These are phyloP conservation scores for Omphalotus guepiniiformis DNA, from an alignment of 768 basidiomycete species.

Conservation along the genomic window DNA sequence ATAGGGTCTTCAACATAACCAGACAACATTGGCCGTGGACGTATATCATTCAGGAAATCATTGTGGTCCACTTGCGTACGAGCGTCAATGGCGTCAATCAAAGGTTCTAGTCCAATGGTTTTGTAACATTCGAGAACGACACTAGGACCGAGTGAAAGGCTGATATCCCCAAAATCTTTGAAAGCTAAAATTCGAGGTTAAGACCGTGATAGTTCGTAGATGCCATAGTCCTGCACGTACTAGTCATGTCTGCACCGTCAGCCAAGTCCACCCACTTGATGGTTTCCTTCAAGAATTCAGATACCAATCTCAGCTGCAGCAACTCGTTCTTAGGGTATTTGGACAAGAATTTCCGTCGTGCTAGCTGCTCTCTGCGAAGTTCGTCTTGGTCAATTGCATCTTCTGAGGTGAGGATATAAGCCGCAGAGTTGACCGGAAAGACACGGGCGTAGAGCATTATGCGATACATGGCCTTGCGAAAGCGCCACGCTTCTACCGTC, in stretches of 20 bases:
- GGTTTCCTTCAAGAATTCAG: not conserved
- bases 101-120: conserved; percentile 3
- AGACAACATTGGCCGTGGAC: not conserved
- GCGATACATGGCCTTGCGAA: conserved; percentile 5
- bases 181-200: not conserved
- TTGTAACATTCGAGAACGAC: conserved; percentile 6
- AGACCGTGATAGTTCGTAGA: not conserved
- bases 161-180: conserved; percentile 1
- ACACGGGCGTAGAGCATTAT: conserved; percentile 7
- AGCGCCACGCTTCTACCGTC: conserved; percentile 1
- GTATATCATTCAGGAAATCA: conserved; percentile 3
- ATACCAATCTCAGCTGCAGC: not conserved
- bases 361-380: not conserved
- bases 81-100: conserved; percentile 1
- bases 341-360: not conserved
- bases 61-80: not conserved
- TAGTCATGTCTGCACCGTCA: conserved; percentile 2
- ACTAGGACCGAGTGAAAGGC: conserved; percentile 6
- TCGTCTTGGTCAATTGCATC: not conserved
- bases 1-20: not conserved
- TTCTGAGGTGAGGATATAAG: not conserved
- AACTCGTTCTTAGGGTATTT: not conserved
- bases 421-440: not conserved
- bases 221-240: not conserved
- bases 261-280: conserved; percentile 4